phyloP scores from a whole-genome alignment of 2,329 filamentous ascomycete species.

The Aspergillus sp. region DNA sequence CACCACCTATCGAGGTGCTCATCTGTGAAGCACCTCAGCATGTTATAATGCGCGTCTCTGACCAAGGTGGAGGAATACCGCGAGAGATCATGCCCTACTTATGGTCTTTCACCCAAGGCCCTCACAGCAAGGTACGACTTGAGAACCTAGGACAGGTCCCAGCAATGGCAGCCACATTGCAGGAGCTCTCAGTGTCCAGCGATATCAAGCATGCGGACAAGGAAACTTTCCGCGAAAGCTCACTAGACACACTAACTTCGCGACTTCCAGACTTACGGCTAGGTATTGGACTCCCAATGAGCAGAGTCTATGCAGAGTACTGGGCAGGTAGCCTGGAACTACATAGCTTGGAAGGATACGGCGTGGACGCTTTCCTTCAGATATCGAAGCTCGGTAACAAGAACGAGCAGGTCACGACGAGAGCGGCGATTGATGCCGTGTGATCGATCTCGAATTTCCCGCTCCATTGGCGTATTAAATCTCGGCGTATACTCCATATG shows the following conservation, averaged over 20 bases:
- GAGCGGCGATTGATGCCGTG: constrained; percentile 75
- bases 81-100: constrained; percentile 81
- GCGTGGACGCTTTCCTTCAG: constrained; percentile 91
- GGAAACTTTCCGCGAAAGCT: constrained; percentile 55
- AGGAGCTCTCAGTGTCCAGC: constrained; percentile 66
- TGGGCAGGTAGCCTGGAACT: constrained; percentile 92
- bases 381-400: constrained; percentile 97
- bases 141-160: constrained; percentile 84
- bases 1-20: constrained; percentile 87
- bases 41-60: constrained; percentile 93
- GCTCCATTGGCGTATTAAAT: not conserved
- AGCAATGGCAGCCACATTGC: constrained; percentile 87
- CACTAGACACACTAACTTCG: constrained; percentile 75
- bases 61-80: constrained; percentile 89
- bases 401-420: constrained; percentile 85
- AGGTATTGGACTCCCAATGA: constrained; percentile 91
- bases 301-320: constrained; percentile 93
- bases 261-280: constrained; percentile 83
- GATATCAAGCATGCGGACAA: constrained; percentile 33
- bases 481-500: not conserved
- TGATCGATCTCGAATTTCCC: constrained; percentile 35
- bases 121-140: constrained; percentile 73
- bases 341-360: constrained; percentile 92
- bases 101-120: constrained; percentile 96
- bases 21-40: constrained; percentile 93